Conservation (phyloP, 352 stramenopile genomes). For the Pythium biforme region DNA sequence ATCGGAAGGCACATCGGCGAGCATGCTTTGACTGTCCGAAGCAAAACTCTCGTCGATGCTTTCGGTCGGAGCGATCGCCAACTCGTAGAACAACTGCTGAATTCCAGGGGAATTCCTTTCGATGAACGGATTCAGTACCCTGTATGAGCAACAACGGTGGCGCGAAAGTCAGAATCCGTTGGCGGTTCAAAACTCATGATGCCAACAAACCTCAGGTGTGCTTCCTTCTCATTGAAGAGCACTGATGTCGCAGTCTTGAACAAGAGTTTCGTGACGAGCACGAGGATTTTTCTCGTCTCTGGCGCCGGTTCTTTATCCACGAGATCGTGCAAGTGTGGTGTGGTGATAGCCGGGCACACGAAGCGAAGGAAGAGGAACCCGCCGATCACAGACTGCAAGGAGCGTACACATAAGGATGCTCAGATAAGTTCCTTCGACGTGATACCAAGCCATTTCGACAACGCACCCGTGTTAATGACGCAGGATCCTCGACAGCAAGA, state of each 20-base stretch:
- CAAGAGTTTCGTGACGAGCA: conserved; percentile 85
- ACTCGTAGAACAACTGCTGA: conserved; percentile 70
- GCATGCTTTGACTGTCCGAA: conserved; percentile 68
- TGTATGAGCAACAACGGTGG: too few species aligned
- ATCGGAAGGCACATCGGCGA: conserved; percentile 51
- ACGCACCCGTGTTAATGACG: conserved; percentile 29
- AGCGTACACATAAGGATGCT: neutral
- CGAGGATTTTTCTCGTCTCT: conserved; percentile 78
- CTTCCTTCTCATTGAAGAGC: conserved; percentile 81
- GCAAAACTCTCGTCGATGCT: conserved; percentile 81
- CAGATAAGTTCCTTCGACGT: neutral
- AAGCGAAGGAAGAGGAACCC: conserved; percentile 89
- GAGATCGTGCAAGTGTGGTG: conserved; percentile 80
- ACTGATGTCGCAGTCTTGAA: conserved; percentile 89
- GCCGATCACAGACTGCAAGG: conserved; percentile 73
- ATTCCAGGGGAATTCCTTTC: conserved; percentile 77
- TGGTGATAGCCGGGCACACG: conserved; percentile 87
- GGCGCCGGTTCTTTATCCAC: conserved; percentile 64
- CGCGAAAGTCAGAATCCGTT: neutral
- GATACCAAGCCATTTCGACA: too few species aligned
- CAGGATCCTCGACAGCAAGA: conserved; percentile 31
- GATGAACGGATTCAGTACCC: conserved; percentile 87
- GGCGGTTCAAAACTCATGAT: too few species aligned
- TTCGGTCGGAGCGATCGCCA: conserved; percentile 57
- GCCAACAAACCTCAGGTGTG: conserved; percentile 65